Percentiles rank a stretch among this genome's conserved stretches.
Evolutionary conservation across 352 stramenopile genomes (phyloP).

Genomic region (Phytophthora crassamura): DNA sequence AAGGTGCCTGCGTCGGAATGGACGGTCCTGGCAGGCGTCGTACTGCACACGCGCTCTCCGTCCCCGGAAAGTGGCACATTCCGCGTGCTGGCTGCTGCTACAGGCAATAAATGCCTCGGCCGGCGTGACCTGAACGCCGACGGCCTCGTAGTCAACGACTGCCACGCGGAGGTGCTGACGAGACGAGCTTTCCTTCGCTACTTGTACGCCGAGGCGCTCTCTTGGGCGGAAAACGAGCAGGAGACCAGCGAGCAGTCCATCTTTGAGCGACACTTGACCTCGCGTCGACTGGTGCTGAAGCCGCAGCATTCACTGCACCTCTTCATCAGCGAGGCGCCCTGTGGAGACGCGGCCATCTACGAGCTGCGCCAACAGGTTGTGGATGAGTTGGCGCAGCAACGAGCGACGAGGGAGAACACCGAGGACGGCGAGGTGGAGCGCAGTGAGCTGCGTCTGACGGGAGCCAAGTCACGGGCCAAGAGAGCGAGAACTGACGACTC

Average conservation of each 20-base stretch:
- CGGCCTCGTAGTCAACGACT: constrained; percentile 92
- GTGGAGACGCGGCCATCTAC: constrained; percentile 95
- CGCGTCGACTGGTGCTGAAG: constrained; percentile 56
- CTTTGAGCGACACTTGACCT: constrained; percentile 48
- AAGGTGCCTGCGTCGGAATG: constrained; percentile 63
- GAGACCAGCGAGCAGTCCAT: constrained; percentile 43
- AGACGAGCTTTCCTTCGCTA: constrained; percentile 86
- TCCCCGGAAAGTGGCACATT: constrained; percentile 17
- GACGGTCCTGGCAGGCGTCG: constrained; percentile 70
- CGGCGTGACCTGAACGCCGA: constrained; percentile 64
- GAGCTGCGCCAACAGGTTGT: constrained; percentile 76
- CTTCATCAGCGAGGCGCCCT: constrained; percentile 93
- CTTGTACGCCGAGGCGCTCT: constrained; percentile 82
- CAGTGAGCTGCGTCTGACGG: constrained; percentile 65
- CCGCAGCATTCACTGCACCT: constrained; percentile 83
- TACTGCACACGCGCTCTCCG: constrained; percentile 33
- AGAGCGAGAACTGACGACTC: constrained; percentile 9
- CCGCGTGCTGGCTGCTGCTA: constrained; percentile 60
- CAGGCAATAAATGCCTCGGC: constrained; percentile 87
- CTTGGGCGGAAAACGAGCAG: constrained; percentile 33
- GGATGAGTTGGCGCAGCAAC: constrained; percentile 58
- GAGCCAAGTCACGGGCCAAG: constrained; percentile 61
- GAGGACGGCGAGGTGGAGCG: constrained; percentile 28
- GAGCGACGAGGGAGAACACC: constrained; percentile 27
- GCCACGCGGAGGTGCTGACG: constrained; percentile 93